phyloP scores from a whole-genome alignment of 1,284 basidiomycete species.

The Pascua sp. region DNA sequence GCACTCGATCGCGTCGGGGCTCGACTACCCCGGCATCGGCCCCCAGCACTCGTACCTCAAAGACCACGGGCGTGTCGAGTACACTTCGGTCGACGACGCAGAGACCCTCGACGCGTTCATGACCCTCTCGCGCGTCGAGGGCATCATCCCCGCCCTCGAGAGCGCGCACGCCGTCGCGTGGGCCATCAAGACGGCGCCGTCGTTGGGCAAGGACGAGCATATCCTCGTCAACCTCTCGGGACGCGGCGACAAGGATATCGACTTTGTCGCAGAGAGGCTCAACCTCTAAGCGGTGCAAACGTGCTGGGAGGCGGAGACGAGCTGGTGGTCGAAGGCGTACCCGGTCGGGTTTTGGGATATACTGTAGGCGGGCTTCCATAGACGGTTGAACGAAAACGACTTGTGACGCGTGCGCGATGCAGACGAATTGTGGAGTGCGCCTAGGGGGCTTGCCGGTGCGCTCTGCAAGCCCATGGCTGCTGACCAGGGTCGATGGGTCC shows the following conservation, averaged over 20 bases:
- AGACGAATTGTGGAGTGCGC: no score
- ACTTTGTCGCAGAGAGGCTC: no score
- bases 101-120: slow-evolving; percentile 90
- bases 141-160: slow-evolving; percentile 96
- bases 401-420: no score
- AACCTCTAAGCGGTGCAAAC: no score
- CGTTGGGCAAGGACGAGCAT: slow-evolving; percentile 74
- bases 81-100: slow-evolving; percentile 87
- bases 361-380: no score
- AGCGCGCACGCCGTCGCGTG: slow-evolving; percentile 95
- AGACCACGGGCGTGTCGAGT: slow-evolving; percentile 88
- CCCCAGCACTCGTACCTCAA: slow-evolving; percentile 98
- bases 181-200: slow-evolving; percentile 78
- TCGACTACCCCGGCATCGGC: slow-evolving; percentile 63
- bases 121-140: slow-evolving; percentile 84
- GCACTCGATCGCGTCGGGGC: slow-evolving; percentile 74
- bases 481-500: no score
- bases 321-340: no score
- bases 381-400: no score
- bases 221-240: slow-evolving; percentile 62
- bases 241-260: slow-evolving; percentile 4
- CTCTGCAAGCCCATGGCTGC: no score
- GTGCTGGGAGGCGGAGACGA: no score
- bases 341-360: no score
- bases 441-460: no score